Base-by-base conservation (phyloP, 2,329 filamentous ascomycete genomes). In the Arthrocladium fulminans region DNA sequence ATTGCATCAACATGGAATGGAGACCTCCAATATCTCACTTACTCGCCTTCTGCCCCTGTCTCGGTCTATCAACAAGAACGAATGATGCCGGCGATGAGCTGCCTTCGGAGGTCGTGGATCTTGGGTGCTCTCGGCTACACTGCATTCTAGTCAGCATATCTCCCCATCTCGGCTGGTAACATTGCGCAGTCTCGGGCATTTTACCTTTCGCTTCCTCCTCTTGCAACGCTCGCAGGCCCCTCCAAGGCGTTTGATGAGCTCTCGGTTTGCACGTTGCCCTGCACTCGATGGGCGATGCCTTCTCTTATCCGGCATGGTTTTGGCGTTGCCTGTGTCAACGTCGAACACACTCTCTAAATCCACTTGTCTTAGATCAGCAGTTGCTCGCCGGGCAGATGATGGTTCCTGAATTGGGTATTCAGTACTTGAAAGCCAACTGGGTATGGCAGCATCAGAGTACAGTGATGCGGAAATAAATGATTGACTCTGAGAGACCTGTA, bases 201-300 rank as follows among this genome's bases (percentile, higher is more conserved):
- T 17, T 44, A 48, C 45, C 45, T 41, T 41, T 29, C 25, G 20
- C 37, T 48, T 48, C 45, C 22, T 39, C 15, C 19, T 42, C 24
- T 32, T 39, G 19, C 45, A 48, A 8, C 9, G 13, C 13, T 5
- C 5, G 23, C 45, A 48, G 13, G 45, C 45, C 12, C 45, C 45
- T 2, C 45, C 35, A 22, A 22, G 17, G 6, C 24, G 13, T 19
- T 12, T 20, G 17, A 38, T 25, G 10, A 41, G 35, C 24, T 22
- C 19, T 9, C 45, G 34, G 35, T 38, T 48, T 17, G 25, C 19
- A n/a, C 4, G 15, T 22, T 48, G 15, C 13, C 13, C 35, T 4
- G 8, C 9, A 12, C 29, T 40, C 17, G 19, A 12, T 8, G 4
- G 15, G 15, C 38, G 41, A 12, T 30, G 45, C n/a, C 20, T 32